phyloP scores from a whole-genome alignment of 371 early-diverging fungal species.

The Mortierella sp. region DNA sequence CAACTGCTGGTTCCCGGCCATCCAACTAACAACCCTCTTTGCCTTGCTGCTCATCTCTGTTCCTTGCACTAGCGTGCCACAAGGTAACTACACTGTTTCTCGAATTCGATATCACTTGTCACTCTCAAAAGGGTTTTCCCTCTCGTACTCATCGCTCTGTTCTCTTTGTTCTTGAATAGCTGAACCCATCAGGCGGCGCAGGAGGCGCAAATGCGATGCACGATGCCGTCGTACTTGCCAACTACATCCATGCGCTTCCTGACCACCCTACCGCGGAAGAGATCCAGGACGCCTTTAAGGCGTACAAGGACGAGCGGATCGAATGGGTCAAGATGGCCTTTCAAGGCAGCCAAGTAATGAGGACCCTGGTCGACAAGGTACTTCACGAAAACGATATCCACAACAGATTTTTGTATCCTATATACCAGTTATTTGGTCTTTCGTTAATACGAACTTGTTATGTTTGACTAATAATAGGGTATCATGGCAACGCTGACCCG shows the following conservation, averaged over 20 bases:
- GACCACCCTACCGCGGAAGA: not conserved
- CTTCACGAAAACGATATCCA: not conserved
- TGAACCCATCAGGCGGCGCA: not conserved
- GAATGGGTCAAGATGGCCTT: not conserved
- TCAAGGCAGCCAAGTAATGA: not conserved
- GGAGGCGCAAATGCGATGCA: not conserved
- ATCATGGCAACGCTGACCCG: not conserved
- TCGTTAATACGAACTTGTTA: not conserved
- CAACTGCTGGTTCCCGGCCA: too few species aligned
- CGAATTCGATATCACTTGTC: too few species aligned
- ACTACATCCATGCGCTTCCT: not conserved
- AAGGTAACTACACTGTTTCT: too few species aligned
- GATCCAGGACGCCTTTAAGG: not conserved
- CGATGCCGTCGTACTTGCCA: not conserved
- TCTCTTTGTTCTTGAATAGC: not conserved
- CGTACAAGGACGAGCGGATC: conserved; percentile 6
- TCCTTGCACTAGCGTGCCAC: not conserved
- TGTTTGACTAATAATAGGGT: not conserved
- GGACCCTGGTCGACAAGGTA: conserved; percentile 10
- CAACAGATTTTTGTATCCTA: not conserved
- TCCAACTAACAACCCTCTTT: too few species aligned
- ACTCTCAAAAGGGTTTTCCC: too few species aligned
- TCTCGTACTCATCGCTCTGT: too few species aligned
- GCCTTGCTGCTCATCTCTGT: not conserved
- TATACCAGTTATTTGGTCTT: too few species aligned